Percentiles rank a stretch among this genome's conserved stretches.
phyloP scores from a whole-genome alignment of 1,139 yeast species.

The Pichia sp. region DNA sequence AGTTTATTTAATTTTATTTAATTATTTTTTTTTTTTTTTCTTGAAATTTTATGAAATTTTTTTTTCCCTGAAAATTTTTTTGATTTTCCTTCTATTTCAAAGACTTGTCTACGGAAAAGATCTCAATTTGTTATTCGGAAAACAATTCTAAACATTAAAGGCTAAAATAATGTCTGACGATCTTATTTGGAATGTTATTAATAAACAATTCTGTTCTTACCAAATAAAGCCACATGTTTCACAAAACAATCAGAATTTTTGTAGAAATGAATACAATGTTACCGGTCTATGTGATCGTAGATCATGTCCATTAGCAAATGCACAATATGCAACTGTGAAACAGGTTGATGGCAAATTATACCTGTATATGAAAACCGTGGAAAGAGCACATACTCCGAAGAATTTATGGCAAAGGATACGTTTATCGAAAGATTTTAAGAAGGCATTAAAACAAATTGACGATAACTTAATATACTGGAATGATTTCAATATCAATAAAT shows the following conservation, averaged over 20 bases:
- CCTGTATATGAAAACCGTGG: constrained; percentile 94
- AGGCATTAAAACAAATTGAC: constrained; percentile 83
- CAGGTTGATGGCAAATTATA: constrained; percentile 81
- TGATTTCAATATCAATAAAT: constrained; percentile 80
- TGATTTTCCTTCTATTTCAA: too few species aligned
- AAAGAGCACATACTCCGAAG: constrained; percentile 91
- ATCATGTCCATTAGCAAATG: constrained; percentile 94
- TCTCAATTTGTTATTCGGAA: too few species aligned
- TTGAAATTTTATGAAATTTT: too few species aligned
- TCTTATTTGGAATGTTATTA: constrained; percentile 53
- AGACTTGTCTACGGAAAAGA: too few species aligned
- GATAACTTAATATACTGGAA: constrained; percentile 88
- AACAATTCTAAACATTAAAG: too few species aligned
- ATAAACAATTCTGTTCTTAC: constrained; percentile 54
- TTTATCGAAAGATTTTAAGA: constrained; percentile 78
- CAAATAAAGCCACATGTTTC: constrained; percentile 37
- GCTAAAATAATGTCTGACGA: constrained; percentile 13
- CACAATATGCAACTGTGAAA: constrained; percentile 92
- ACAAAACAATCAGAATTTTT: constrained; percentile 47
- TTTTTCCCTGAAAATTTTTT: too few species aligned
- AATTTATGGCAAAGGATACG: constrained; percentile 92
- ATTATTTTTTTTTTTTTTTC: too few species aligned
- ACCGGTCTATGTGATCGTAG: constrained; percentile 87
- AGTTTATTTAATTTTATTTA: too few species aligned
- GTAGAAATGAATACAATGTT: constrained; percentile 53